Percentiles rank a stretch among this genome's conserved stretches.
Conservation (phyloP, 331 rosid species). For the Quercus tomentella region DNA sequence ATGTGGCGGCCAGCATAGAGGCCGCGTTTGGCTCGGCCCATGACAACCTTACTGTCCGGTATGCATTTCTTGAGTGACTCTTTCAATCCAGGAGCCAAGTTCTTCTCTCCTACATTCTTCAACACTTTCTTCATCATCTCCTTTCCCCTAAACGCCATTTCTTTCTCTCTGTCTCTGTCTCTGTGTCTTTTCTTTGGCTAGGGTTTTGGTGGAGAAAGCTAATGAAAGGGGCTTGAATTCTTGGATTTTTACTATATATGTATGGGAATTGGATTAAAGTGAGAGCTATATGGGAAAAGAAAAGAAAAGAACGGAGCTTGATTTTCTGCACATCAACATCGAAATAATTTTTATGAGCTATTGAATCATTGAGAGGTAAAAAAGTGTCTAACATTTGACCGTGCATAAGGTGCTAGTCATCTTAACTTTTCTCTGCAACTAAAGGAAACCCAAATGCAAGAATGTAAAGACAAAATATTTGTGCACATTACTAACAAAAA, state of each 20-base stretch:
- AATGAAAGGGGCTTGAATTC: too few relatives aligned
- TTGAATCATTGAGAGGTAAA: too few relatives aligned
- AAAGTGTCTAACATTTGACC: too few relatives aligned
- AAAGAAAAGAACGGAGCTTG: neutral
- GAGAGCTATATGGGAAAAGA: neutral
- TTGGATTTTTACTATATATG: too few relatives aligned
- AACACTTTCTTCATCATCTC: constrained; percentile 77
- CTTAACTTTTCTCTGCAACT: too few relatives aligned
- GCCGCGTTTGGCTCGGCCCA: constrained; percentile 87
- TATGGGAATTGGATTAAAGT: neutral
- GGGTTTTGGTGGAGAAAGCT: constrained; percentile 4
- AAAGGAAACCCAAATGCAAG: too few relatives aligned
- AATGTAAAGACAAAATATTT: too few relatives aligned
- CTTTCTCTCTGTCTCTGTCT: neutral
- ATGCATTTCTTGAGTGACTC: constrained; percentile 60
- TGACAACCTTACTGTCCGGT: constrained; percentile 67
- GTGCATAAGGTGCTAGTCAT: too few relatives aligned
- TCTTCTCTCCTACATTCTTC: constrained; percentile 68
- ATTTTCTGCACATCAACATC: neutral
- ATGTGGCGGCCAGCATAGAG: constrained; percentile 85
- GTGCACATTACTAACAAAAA: too few relatives aligned
- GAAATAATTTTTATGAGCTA: too few relatives aligned
- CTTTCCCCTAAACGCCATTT: constrained; percentile 82
- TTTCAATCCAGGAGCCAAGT: constrained; percentile 51
- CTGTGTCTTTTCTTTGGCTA: neutral